Evolutionary conservation across 768 basidiomycete genomes (phyloP).

Genomic region (Hygrocybe punicea): DNA sequence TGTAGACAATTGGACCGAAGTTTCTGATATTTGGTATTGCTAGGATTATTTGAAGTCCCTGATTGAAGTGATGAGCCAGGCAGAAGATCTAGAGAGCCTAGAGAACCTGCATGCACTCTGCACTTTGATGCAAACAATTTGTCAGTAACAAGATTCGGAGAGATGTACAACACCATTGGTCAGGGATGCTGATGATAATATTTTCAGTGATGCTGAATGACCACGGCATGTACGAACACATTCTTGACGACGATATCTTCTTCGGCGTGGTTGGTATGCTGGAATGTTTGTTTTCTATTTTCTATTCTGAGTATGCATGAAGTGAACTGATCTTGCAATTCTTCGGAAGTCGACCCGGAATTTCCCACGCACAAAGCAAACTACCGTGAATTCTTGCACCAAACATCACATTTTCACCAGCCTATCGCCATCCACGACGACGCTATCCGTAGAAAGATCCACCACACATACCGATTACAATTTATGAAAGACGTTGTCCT

Average conservation of each 20-base stretch:
- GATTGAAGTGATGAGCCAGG: slow-evolving; percentile 78
- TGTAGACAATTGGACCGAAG: not conserved
- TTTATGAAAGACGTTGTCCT: slow-evolving; percentile 99
- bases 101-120: slow-evolving; percentile 89
- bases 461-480: slow-evolving; percentile 94
- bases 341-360: slow-evolving; percentile 81
- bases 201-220: slow-evolving; percentile 88
- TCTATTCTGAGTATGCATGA: not conserved
- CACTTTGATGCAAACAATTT: slow-evolving; percentile 89
- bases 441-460: slow-evolving; percentile 79
- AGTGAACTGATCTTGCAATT: slow-evolving; percentile 4
- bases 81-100: slow-evolving; percentile 90
- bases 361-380: slow-evolving; percentile 96
- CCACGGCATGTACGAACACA: slow-evolving; percentile 89
- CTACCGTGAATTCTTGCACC: slow-evolving; percentile 88
- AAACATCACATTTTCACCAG: slow-evolving; percentile 82
- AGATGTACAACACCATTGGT: slow-evolving; percentile 8
- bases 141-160: slow-evolving; percentile 45
- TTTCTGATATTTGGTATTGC: slow-evolving; percentile 13
- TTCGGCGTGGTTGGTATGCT: slow-evolving; percentile 93
- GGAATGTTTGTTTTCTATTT: slow-evolving; percentile 68
- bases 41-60: slow-evolving; percentile 87
- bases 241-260: slow-evolving; percentile 90
- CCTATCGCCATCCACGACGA: slow-evolving; percentile 80
- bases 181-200: slow-evolving; percentile 1